Evolutionary conservation across 75 land plant genomes (phyloP).

Genomic region (Ceratopteris richardii): DNA sequence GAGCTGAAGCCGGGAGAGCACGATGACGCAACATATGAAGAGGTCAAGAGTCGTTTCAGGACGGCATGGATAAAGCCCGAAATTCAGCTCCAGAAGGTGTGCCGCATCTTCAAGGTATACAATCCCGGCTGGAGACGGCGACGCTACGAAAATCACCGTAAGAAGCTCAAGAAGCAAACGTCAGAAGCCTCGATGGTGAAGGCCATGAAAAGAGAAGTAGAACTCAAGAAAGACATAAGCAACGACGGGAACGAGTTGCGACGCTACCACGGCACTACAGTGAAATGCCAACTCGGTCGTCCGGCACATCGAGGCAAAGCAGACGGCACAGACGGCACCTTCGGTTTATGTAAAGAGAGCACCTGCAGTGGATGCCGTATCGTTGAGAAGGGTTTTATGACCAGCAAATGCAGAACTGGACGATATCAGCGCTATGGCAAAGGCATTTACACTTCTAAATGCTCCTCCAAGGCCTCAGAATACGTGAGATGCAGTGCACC

Average conservation of each 20-base stretch:
- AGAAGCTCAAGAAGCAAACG: not conserved
- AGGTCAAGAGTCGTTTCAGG: not conserved
- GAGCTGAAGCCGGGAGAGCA: not conserved
- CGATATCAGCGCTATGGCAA: not conserved
- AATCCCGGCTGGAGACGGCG: not conserved
- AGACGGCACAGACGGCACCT: not conserved
- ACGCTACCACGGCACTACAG: slow-evolving; percentile 8
- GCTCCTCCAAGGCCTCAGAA: not conserved
- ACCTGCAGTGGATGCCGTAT: slow-evolving; percentile 14
- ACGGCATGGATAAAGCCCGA: not conserved
- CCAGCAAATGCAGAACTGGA: not conserved
- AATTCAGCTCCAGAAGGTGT: not conserved
- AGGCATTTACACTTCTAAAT: not conserved
- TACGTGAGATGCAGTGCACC: not conserved
- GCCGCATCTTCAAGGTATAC: slow-evolving; percentile 3
- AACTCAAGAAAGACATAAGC: not conserved
- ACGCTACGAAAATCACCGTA: not conserved
- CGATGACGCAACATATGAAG: not conserved
- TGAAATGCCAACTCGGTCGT: slow-evolving; percentile 4
- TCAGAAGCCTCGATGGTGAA: slow-evolving; percentile 1
- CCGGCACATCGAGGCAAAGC: not conserved
- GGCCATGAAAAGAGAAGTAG: too few relatives aligned
- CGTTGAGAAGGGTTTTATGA: not conserved
- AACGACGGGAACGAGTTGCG: slow-evolving; percentile 11
- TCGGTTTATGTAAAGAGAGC: slow-evolving; percentile 2